Evolutionary conservation across 441 rosid genomes (phyloP), one percentile per base, ranked within the genome.

Genomic region (Dalechampia spathulata): DNA sequence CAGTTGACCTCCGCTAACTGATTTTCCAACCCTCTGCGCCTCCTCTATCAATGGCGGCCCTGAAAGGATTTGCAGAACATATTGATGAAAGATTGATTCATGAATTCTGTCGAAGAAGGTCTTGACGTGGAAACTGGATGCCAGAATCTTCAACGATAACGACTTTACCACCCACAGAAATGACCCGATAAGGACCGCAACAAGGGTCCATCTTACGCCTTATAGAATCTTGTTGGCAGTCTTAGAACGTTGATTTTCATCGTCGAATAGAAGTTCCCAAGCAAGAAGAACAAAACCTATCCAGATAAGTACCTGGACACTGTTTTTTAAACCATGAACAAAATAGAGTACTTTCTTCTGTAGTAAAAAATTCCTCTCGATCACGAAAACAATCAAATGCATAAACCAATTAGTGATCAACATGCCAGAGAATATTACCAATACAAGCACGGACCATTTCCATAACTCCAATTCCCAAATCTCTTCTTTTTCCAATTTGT

Each of bases 261-360:
- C 73, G 11, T 77, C 68, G 69, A 90, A 80, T 21, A 90, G 52
- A 20, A 80, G 53, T 0, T 54, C 71, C 95, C 96, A 90, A 34
- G 96, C 68, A 34, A 78, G 28, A 25, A 87, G 83, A 61, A 85
- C 57, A 51, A 83, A 44, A 63, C 73, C 60, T 52, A 90, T 66
- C 98, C 98, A 90, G 23, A 80, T 75, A 52, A 81, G 79, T 48
- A 83, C 93, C 70, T 83, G 91, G 56, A 87, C 86, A 16, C 81
- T 87, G 68, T 85, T 79, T 79, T 87, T 90, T 71, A 90, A 79
- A 37, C 97, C 95, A 58, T 86, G 85, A 48, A 90, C 97, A 66
- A 90, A 90, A 47, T 90, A 90, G 34, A 90, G 80, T 5, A 87
- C 91, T 50, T 83, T 90, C 70, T 80, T 90, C 65, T 63, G 66